A percentile compares a stretch with the other conserved stretches of the same genome.
Evolutionary conservation across 208 protist species (phyloP).

Genomic region (Acanthamoeba healyi): DNA sequence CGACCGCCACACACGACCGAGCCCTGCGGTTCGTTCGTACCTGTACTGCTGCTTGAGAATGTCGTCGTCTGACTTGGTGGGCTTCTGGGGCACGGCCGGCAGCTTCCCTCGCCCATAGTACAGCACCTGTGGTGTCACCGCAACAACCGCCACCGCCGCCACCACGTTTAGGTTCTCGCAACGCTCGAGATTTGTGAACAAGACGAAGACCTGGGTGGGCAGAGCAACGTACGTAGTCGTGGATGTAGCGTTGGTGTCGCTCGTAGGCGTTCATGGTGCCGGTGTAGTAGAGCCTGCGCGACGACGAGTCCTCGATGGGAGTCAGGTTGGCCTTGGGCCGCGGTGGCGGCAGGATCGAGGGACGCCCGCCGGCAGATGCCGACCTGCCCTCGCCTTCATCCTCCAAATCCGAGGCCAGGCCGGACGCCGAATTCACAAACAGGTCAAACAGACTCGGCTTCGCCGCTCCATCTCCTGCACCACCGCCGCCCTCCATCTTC

Average conservation of each 20-base stretch:
- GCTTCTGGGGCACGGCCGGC: not conserved
- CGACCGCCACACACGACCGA: not conserved
- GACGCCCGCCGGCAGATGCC: not conserved
- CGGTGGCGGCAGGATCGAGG: slow-evolving; percentile 29
- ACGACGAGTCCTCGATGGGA: not conserved
- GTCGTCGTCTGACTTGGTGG: slow-evolving; percentile 60
- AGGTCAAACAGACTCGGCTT: slow-evolving; percentile 67
- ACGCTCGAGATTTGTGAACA: too few relatives aligned
- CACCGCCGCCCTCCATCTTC: too few relatives aligned
- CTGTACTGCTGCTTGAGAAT: slow-evolving; percentile 70
- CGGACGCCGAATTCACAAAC: slow-evolving; percentile 28
- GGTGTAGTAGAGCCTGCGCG: not conserved
- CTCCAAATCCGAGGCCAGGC: slow-evolving; percentile 26
- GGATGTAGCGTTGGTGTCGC: slow-evolving; percentile 58
- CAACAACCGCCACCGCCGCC: too few relatives aligned
- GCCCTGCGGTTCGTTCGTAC: not conserved
- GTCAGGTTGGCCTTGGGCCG: not conserved
- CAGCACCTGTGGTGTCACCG: not conserved
- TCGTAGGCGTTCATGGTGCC: slow-evolving; percentile 38
- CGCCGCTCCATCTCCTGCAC: not conserved
- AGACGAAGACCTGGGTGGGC: too few relatives aligned
- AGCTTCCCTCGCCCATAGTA: slow-evolving; percentile 51
- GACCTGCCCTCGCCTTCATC: not conserved
- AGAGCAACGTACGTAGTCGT: slow-evolving; percentile 69
- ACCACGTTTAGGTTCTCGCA: too few relatives aligned